Evolutionary conservation across 352 stramenopile species (phyloP).

Genomic region (Nothophytophthora sp.): DNA sequence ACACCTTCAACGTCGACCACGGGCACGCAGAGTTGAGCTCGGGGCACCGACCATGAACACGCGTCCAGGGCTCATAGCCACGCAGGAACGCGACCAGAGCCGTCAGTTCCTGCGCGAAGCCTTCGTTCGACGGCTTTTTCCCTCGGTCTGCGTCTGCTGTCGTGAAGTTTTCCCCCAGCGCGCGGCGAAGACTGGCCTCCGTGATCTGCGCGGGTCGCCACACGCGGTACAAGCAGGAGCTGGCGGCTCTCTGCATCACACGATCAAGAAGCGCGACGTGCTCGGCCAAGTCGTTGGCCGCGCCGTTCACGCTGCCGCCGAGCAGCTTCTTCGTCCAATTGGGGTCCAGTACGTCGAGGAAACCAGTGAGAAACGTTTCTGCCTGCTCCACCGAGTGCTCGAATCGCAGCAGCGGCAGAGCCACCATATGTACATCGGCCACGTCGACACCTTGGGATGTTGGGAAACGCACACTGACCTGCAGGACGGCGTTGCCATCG

Average conservation of each 20-base stretch:
- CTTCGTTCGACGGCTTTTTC: background rate
- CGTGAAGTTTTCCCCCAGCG: constrained; percentile 13
- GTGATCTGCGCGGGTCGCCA: constrained; percentile 14
- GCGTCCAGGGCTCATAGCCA: constrained; percentile 15
- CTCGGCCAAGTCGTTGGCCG: constrained; percentile 7
- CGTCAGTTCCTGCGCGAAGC: constrained; percentile 3
- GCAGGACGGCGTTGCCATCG: constrained; percentile 17
- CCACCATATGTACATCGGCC: constrained; percentile 26
- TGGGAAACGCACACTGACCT: constrained; percentile 26
- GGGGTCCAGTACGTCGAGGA: constrained; percentile 22
- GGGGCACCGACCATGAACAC: constrained; percentile 9
- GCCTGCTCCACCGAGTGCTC: constrained; percentile 8
- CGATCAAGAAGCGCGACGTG: constrained; percentile 4
- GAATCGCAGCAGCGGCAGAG: constrained; percentile 20
- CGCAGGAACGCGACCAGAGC: constrained; percentile 14
- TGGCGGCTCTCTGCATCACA: constrained; percentile 4
- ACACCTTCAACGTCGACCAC: constrained; percentile 5
- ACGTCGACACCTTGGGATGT: constrained; percentile 6
- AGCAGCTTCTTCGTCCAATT: constrained; percentile 31
- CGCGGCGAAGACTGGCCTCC: constrained; percentile 8
- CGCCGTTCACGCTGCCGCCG: constrained; percentile 11
- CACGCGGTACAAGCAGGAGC: constrained; percentile 18
- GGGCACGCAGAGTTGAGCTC: constrained; percentile 3
- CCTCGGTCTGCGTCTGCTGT: constrained; percentile 1
- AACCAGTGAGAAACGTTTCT: background rate